Conservation (phyloP, 495 filamentous ascomycete species). For the Apiosordaria backusii region DNA sequence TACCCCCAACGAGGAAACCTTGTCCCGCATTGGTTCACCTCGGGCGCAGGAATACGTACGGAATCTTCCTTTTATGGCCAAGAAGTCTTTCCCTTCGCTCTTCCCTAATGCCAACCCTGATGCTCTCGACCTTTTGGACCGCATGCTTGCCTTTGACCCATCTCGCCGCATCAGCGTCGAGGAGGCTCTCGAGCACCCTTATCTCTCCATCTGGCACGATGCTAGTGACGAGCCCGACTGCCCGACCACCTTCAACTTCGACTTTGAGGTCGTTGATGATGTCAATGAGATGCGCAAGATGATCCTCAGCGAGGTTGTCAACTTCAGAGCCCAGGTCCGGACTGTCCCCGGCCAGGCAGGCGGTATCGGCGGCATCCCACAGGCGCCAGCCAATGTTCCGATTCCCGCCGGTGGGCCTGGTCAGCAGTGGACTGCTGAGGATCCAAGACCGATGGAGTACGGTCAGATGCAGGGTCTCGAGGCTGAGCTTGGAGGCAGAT, state of each 20-base stretch:
- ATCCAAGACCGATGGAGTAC: slow-evolving; percentile 84
- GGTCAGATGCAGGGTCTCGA: slow-evolving; percentile 64
- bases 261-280: slow-evolving; percentile 93
- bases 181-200: slow-evolving; percentile 89
- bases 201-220: slow-evolving; percentile 97
- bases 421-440: slow-evolving; percentile 71
- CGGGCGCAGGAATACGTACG: slow-evolving; percentile 97
- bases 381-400: slow-evolving; percentile 51
- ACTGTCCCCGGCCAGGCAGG: slow-evolving; percentile 50
- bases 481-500: slow-evolving; percentile 69
- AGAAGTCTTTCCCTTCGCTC: slow-evolving; percentile 79
- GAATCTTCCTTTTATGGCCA: slow-evolving; percentile 94
- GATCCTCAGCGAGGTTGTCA: slow-evolving; percentile 88
- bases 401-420: slow-evolving; percentile 64
- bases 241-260: slow-evolving; percentile 93
- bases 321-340: slow-evolving; percentile 75
- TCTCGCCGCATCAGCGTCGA: slow-evolving; percentile 88
- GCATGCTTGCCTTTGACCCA: slow-evolving; percentile 96
- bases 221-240: slow-evolving; percentile 91
- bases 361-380: slow-evolving; percentile 29
- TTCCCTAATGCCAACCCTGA: slow-evolving; percentile 97
- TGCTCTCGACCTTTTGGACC: slow-evolving; percentile 88
- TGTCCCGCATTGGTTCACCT: slow-evolving; percentile 90
- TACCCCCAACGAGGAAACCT: slow-evolving; percentile 91
- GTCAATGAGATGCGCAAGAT: slow-evolving; percentile 91